Percentiles rank a stretch among this genome's conserved stretches.
Evolutionary conservation across 164 flowering plant genomes (phyloP).

Genomic region (Santalum album): DNA sequence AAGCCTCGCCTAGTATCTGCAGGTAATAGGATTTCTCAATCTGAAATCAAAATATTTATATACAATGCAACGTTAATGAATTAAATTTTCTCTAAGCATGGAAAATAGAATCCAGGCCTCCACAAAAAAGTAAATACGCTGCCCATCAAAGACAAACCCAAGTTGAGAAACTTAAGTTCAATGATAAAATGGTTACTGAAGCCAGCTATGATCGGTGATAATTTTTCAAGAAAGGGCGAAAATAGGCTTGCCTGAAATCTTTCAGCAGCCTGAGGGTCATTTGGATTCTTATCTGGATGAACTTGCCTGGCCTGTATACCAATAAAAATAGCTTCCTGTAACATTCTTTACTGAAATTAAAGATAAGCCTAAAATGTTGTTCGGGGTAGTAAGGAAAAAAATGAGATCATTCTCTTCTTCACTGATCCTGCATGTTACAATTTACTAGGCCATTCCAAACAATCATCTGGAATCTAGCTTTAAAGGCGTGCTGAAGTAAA

Average conservation of each 20-base stretch:
- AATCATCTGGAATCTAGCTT: too few species aligned
- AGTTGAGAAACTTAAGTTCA: background rate
- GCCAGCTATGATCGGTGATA: too few species aligned
- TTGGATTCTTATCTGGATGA: constrained; percentile 90
- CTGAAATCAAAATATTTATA: background rate
- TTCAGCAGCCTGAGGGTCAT: constrained; percentile 84
- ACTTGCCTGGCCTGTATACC: constrained; percentile 81
- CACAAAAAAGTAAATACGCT: background rate
- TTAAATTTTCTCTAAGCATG: background rate
- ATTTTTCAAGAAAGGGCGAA: background rate
- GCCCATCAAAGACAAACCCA: background rate
- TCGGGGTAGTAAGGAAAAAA: background rate
- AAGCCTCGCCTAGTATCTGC: constrained; percentile 89
- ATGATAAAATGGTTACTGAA: background rate
- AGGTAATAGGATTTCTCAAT: background rate
- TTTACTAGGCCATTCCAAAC: too few species aligned
- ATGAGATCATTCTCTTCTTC: background rate
- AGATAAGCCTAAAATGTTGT: background rate
- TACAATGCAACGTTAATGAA: background rate
- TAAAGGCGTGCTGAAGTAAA: too few species aligned
- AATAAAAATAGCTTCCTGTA: constrained; percentile 5
- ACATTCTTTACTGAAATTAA: background rate
- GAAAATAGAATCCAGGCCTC: background rate
- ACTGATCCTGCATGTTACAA: too few species aligned
- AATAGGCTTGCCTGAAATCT: constrained; percentile 61